Base-by-base conservation (phyloP, 2,329 filamentous ascomycete genomes). In the Aspergillus alliaceus region DNA sequence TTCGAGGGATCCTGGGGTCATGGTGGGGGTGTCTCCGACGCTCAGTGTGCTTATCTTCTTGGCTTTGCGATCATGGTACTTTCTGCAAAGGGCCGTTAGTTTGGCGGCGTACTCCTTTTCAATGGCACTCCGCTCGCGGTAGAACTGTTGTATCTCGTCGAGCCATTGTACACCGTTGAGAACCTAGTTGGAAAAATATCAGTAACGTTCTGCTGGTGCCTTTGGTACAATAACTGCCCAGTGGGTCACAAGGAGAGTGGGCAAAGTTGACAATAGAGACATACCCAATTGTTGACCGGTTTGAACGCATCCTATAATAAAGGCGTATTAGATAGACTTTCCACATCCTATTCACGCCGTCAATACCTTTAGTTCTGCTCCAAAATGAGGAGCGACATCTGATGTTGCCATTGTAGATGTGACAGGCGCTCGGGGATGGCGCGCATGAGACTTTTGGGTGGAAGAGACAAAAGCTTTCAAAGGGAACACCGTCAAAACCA, bases 101-200 rank as follows among this genome's bases (percentile, higher is more conserved):
- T 93, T 98, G 62, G 89, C 84, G 68, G 91, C 90, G 75, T 99
- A 98, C 74, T 99, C 96, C 78, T 96, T 97, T 79, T 99, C 95
- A 73, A 99, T 96, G 34, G 81, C 86, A 71, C 91, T 91, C 57
- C 96, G 86, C 77, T 99, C 95, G 63, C 95, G 90, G 81, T 98
- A 99, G 80, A 98, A 99, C 71, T 91, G 88, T 75, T 99, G 91
- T 62, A 99, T 90, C 69, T 99, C 95, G 69, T 97, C 93, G 58
- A 99, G 87, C 93, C 93, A 99, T 64, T 85, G 82, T 73, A 99
- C 96, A 63, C 93, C 92, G 74, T 90, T 88, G 62, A 86, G 83
- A 56, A 96, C 90, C 83, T 86, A 67, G 51, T 54, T 44, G 64
- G 42, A n/a, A 15, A 22, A 8, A n/a, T 34, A 51, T 64, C 53